Evolutionary conservation across 768 basidiomycete genomes (phyloP).

Genomic region (Amanita jacksonii): DNA sequence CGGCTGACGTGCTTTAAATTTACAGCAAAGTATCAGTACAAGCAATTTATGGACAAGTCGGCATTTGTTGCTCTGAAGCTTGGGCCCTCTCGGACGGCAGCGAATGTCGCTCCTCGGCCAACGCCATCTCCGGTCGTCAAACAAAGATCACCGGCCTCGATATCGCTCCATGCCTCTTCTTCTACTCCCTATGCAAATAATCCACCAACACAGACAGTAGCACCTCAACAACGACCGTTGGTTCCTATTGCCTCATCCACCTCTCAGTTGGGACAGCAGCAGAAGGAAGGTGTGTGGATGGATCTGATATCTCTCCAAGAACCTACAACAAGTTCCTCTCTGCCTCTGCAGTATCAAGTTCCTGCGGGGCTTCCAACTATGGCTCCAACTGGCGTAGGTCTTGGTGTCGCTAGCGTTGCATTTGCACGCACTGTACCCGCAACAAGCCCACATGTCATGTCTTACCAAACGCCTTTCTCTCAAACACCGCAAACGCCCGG

Average conservation of each 20-base stretch:
- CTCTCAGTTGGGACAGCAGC: conserved; percentile 18
- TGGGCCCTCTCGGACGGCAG: conserved; percentile 31
- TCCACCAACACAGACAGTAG: conserved; percentile 9
- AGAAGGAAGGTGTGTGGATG: conserved; percentile 42
- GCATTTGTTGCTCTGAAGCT: conserved; percentile 37
- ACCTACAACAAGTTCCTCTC: conserved; percentile 36
- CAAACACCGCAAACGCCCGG: not conserved
- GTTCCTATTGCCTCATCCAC: conserved; percentile 14
- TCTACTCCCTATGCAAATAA: conserved; percentile 12
- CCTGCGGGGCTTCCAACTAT: not conserved
- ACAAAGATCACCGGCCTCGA: conserved; percentile 6
- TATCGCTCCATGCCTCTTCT: conserved; percentile 8
- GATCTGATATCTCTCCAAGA: conserved; percentile 43
- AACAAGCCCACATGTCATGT: not conserved
- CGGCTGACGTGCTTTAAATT: not conserved
- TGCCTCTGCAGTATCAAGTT: conserved; percentile 39
- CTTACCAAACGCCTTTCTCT: not conserved
- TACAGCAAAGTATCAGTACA: conserved; percentile 73
- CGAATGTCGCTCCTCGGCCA: conserved; percentile 17
- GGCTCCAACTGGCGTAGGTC: not conserved
- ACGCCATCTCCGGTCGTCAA: conserved; percentile 2
- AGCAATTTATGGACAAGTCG: conserved; percentile 47
- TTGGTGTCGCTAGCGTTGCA: not conserved
- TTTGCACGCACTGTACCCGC: not conserved
- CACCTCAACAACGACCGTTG: conserved; percentile 10